Evolutionary conservation across 768 basidiomycete species (phyloP), one percentile per base, ranked within the genome.

Genomic region (Trametes cingulata): DNA sequence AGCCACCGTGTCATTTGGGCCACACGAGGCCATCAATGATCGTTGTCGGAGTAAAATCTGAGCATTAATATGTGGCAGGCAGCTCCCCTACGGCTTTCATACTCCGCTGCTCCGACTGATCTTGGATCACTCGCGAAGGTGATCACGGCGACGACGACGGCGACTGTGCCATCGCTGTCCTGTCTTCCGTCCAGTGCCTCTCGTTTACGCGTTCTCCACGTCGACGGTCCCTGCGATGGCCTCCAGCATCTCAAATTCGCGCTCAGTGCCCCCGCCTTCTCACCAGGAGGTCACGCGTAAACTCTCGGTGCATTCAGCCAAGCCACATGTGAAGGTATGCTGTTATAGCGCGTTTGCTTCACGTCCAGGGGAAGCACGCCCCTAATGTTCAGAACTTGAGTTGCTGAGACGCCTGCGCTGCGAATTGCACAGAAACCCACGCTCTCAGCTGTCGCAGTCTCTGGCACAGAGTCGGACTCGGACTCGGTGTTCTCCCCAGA

Each of bases 281-380:
- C 86, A 88, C 15, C 91, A 93, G 72, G 93, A 95, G 76, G 85
- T 95, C 17, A 83, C 90, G 58, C 81, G 91, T 65, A 95, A 94
- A 71, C 83, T 95, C 6, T 93, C 91, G 2, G 82, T 91, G 19
- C 87, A 88, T 66, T 84, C 87, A 0, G 76, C 84, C 35, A 81
- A 76, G 68, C 81, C 80, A 58, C 81, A 55, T 52, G 25, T 52
- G 22, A 67, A 66, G 71, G 70, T 68, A 61, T 56, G 29, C 64
- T 22, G n/a, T 13, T 60, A 63, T 64, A 52, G 54, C 55, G 52
- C 60, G 59, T 43, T 12, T 52, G 19, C 53, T 14, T 52, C 53
- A 15, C 25, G 42, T 54, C 33, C 53, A 41, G 36, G 35, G 29
- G 39, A 15, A 39, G 22, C 25, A 15, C 19, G 13, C n/a, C 37